Base-by-base conservation (phyloP, 2,329 filamentous ascomycete species). In the Aspergillus calidoustus region DNA sequence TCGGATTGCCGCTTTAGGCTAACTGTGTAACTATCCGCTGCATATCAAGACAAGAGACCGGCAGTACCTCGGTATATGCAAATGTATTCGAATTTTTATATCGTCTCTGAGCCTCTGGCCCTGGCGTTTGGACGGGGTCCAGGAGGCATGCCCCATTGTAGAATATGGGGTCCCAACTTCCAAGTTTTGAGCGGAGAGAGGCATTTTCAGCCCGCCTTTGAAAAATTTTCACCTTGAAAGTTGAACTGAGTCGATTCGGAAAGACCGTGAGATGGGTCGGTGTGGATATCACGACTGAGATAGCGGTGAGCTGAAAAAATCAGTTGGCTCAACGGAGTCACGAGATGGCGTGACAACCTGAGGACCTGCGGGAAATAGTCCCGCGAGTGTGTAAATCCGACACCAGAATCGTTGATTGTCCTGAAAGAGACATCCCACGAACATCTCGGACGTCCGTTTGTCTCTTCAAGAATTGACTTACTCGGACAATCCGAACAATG, bases 11-110 rank as follows among this genome's bases (percentile, higher is more conserved):
- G 9, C 28, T 63, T 50, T 57, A 30, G 59, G 66, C 47, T 62
- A 65, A 23, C 56, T 23, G 23, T 65, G 66, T 66, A 63, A 66
- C 62, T 64, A 66, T 68, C 23, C 43, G 7, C 38, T 54, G 15
- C 43, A 31, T 51, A 19, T 54, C 30, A 13, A 41, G 34, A 23
- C 0, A n/a, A n/a, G 5, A 46, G 30, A 22, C 49, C 13, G 57
- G 41, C 28, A 50, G 41, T 30, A 51, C 60, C 60, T 62, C 60
- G 60, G 60, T 28, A 43, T 48, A 43, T 57, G 28, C n/a, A 46
- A 46, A 41, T 46, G 13, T 25, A 47, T 47, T n/a, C 15, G 5
- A 46, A 44, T 25, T 17, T 34, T 25, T 28, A 38, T 28, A 19
- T 49, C 28, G 31, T 46, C 31, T 34, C 31, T 4, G 28, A 13